Base-by-base conservation (phyloP, 1,284 basidiomycete species). In the Puccinia brachypodii region DNA sequence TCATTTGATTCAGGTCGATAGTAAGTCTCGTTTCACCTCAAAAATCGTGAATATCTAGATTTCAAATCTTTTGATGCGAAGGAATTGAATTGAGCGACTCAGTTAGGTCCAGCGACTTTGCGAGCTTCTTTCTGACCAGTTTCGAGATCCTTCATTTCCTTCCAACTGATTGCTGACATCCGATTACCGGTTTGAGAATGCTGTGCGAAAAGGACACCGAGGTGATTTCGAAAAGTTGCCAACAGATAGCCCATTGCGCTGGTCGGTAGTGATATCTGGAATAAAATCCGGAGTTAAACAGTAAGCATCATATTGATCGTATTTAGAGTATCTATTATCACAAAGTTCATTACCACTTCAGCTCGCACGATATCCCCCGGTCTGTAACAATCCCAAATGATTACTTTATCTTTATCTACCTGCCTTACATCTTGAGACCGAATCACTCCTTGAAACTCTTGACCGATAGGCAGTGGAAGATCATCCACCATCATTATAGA, bases 281-380 rank as follows among this genome's bases (percentile, higher is more conserved):
- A n/a, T n/a, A n/a, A 40, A 25, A 82, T 71, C 83, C 82, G 68
- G 56, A 38, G 36, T 28, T 62, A 79, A 74, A 36, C 19, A 47
- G n/a, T 74, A 8, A 58, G 72, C n/a, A 53, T 50, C 69, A 83
- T n/a, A 64, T 42, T 22, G 25, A 13, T 14, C 22, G 47, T 64
- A 1, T 22, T 22, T 42, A 13, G n/a, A 42, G 14, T 36, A 8
- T 36, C 25, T 68, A 71, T n/a, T n/a, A n/a, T n/a, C 36, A 28
- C 38, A 40, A 68, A 44, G 40, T 6, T 19, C 90, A 93, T 87
- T 86, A 97, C 95, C 84, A 98, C 95, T 58, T 92, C 88, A 6
- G 95, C 96, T 84, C 93, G 91, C 38, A 99, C 93, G 76, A 98
- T 93, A 87, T 99, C 96, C 3, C 97, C 96, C 0, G 96, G 93